Conservation (phyloP, 2,329 filamentous ascomycete genomes). For the Penicillium sp. region DNA sequence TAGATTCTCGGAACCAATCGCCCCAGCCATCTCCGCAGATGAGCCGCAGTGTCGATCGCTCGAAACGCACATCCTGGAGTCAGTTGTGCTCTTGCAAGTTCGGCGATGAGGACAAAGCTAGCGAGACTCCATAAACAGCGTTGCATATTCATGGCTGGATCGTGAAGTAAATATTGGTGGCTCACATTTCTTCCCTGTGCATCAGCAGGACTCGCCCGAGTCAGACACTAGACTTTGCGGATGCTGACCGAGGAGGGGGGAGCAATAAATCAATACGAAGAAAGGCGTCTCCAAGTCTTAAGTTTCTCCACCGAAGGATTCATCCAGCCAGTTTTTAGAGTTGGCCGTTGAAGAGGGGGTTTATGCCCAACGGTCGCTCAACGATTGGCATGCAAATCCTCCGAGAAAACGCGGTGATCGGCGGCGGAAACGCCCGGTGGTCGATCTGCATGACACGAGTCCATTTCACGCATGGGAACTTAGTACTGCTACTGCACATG, state of each 20-base stretch:
- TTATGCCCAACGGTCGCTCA: constrained; percentile 27
- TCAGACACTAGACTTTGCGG: not conserved
- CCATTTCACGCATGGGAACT: not conserved
- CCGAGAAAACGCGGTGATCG: constrained; percentile 33
- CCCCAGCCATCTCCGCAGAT: constrained; percentile 27
- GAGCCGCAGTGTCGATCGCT: constrained; percentile 30
- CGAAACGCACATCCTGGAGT: not conserved
- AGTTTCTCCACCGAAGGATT: not conserved
- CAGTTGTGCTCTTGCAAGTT: constrained; percentile 6
- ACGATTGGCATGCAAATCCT: constrained; percentile 34
- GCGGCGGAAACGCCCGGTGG: constrained; percentile 36
- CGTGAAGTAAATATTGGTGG: not conserved
- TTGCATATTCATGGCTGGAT: not conserved
- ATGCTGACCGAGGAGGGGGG: constrained; percentile 1
- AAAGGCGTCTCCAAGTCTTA: not conserved
- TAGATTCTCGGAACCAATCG: constrained; percentile 35
- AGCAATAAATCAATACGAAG: not conserved
- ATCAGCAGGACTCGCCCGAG: not conserved
- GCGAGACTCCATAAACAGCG: not conserved
- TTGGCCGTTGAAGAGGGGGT: constrained; percentile 21
- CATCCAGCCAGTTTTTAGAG: constrained; percentile 23
- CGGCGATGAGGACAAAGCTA: not conserved
- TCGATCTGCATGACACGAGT: constrained; percentile 27
- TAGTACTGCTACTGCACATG: too few relatives aligned
- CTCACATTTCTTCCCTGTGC: not conserved